Evolutionary conservation across 208 protist genomes (phyloP), one percentile per base, ranked within the genome.

Genomic region (Entamoeba dispar): DNA sequence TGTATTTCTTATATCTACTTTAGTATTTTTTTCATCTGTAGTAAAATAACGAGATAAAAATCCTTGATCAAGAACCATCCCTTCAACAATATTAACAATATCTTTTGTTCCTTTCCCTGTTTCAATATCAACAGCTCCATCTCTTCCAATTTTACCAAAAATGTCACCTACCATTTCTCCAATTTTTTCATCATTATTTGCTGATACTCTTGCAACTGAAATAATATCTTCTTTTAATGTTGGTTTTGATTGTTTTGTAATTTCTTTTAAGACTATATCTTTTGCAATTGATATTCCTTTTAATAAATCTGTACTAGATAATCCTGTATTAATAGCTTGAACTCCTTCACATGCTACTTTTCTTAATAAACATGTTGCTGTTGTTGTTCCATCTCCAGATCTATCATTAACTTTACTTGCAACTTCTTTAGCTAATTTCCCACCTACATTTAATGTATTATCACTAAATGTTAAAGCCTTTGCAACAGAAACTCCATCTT

Each of bases 401-500:
- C 38, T 93, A 95, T 99, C 98, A 96, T 99, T 99, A 55, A 98
- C 98, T 96, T 98, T 98, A 95, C 96, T 98, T 93, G 98, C 98
- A 22, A 98, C 98, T 93, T 98, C 96, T 34, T 97, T 96, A 52
- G 99, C 97, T 52, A 99, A 95, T 94, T 98, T 98, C 2, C 98
- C 99, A 91, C 98, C 99, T 93, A 96, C 97, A 96, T 99, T 97
- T 93, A 97, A 27, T 6, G 47, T 17, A 17, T 15, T 43, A 73
- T 73, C 92, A 27, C 12, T 55, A 94, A 99, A 99, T 94, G 99
- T 98, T 94, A 99, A 98, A 91, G 96, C 95, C 96, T 99, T 99
- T 47, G 98, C 99, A 4, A 99, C 99, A 38, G 98, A 99, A 27
- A 99, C 98, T 95, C 99, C 99, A 93, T 99, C 99, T 96, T 99